Evolutionary conservation across 2,329 filamentous ascomycete species (phyloP), one percentile per base, ranked within the genome.

Genomic region (Fusarium fracticaudum): DNA sequence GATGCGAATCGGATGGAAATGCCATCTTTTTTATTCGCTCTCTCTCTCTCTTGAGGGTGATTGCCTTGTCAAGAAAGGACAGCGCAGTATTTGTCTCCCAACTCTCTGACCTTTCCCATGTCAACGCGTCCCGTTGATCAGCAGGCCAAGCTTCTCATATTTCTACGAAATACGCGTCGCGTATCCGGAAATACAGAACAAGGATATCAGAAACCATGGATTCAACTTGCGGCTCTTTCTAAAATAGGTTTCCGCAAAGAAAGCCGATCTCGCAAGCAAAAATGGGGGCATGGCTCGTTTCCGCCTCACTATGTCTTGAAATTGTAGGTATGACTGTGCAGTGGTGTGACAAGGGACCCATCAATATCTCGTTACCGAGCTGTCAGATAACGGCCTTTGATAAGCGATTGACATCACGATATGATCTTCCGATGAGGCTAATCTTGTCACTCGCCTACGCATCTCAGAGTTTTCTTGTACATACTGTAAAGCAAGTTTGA

Each of bases 241-340:
- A 22, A 29, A 55, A 29, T 41, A 6, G 31, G 7, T 20, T 37
- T 17, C 51, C 51, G 15, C 20, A 26, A 26, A 15, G 18, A 24
- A 58, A 58, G n/a, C 44, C 38, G 40, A 33, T 61, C 8, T 61
- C 18, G 37, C 44, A 18, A 10, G 18, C 31, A 43, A 61, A 61
- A 48, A 33, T 50, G 43, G 44, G 54, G 55, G 14, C 11, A 47
- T 61, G 55, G 37, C n/a, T 64, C 41, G 55, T 50, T 64, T 48
- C 20, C 24, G 17, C 31, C 20, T 58, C 40, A 20, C 9, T 24
- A 1, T 1, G 22, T 33, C 50, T 60, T 60, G 53, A 61, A 43
- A 11, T n/a, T n/a, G 20, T 11, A 11, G 5, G 26, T 31, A 37
- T 31, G 17, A 20, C 15, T 18, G 44, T 50, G 55, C 20, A 22